Evolutionary conservation across 2,329 filamentous ascomycete species (phyloP).

Genomic region (Cytospora schulzeri): DNA sequence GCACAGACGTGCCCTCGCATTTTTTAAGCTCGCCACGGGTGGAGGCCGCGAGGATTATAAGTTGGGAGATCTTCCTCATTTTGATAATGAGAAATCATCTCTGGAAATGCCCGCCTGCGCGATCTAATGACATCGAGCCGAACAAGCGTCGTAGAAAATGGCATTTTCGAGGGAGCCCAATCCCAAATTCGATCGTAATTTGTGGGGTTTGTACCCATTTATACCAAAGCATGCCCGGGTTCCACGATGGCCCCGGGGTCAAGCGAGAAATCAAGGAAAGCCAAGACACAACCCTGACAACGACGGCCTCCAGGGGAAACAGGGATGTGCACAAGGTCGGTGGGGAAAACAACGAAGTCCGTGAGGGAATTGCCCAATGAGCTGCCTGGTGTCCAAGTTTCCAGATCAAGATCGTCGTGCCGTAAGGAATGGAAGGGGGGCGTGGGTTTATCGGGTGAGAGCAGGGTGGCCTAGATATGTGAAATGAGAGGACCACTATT

Average conservation of each 20-base stretch:
- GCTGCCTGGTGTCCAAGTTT: neutral
- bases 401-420: slow-evolving; percentile 19
- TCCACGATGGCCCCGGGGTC: slow-evolving; percentile 8
- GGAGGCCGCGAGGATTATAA: neutral
- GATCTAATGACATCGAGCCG: no score
- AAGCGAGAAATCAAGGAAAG: slow-evolving; percentile 21
- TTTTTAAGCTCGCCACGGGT: neutral
- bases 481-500: slow-evolving; percentile 28
- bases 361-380: slow-evolving; percentile 24
- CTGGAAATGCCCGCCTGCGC: neutral
- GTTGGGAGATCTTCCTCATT: neutral
- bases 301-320: slow-evolving; percentile 20
- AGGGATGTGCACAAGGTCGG: slow-evolving; percentile 15
- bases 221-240: slow-evolving; percentile 15
- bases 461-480: slow-evolving; percentile 19
- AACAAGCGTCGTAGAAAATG: neutral
- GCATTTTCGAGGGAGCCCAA: slow-evolving; percentile 5
- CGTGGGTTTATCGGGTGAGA: slow-evolving; percentile 17
- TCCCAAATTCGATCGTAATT: neutral
- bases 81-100: neutral
- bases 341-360: neutral
- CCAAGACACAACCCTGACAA: neutral
- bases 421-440: slow-evolving; percentile 5
- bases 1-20: neutral
- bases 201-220: slow-evolving; percentile 26